Evolutionary conservation across 352 stramenopile genomes (phyloP).

Genomic region (Pythium biforme): DNA sequence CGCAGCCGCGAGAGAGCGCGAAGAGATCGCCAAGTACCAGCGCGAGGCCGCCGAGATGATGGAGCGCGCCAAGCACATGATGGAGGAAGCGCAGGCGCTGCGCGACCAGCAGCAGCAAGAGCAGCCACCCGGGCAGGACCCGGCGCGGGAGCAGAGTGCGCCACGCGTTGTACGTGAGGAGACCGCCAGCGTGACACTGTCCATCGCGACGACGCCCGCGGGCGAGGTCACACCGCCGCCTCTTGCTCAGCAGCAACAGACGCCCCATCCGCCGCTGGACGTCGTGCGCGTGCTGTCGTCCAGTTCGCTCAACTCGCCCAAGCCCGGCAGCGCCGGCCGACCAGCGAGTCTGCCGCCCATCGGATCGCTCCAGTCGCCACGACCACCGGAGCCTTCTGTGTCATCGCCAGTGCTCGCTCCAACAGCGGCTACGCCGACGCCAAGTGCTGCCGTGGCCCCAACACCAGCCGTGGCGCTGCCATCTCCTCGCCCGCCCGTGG

Average conservation of each 20-base stretch:
- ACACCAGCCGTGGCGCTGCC: not conserved
- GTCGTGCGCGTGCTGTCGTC: constrained; percentile 13
- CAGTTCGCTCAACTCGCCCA: constrained; percentile 17
- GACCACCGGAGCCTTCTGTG: not conserved
- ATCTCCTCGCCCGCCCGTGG: not conserved
- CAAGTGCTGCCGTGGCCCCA: not conserved
- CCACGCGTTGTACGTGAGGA: too few species aligned
- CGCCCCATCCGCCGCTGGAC: constrained; percentile 2
- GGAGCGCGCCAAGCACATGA: constrained; percentile 62
- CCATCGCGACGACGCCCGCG: not conserved
- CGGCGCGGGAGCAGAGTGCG: not conserved
- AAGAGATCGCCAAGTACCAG: constrained; percentile 67
- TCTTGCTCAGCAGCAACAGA: constrained; percentile 7
- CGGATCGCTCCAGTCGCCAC: not conserved
- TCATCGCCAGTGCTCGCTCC: constrained; percentile 4
- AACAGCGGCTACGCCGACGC: too few species aligned
- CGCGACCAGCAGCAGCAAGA: constrained; percentile 32
- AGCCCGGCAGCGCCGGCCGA: constrained; percentile 22
- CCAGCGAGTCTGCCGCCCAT: constrained; percentile 18
- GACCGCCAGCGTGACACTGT: too few species aligned
- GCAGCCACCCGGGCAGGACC: constrained; percentile 21
- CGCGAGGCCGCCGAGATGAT: constrained; percentile 71
- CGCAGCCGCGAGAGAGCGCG: too few species aligned
- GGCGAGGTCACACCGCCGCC: not conserved
- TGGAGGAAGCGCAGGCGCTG: constrained; percentile 65